phyloP scores from a whole-genome alignment of 257 asterid genomes.

The Leptodermis oblonga region DNA sequence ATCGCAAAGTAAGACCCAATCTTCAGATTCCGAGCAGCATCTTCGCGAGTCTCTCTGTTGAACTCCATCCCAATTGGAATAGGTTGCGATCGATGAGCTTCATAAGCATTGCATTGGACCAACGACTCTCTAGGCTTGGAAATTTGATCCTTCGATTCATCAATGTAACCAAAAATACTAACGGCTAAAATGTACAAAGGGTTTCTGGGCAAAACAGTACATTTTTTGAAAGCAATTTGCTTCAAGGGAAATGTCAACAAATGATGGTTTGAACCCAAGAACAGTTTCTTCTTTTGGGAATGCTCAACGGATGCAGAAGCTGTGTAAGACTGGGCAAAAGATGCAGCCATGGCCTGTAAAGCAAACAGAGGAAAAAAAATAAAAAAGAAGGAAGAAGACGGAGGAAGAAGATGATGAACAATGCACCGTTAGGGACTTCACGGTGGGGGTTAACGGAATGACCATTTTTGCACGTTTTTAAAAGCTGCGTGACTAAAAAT shows the following conservation, averaged over 20 bases:
- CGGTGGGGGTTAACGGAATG: too few relatives aligned
- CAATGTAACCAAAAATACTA: conserved; percentile 32
- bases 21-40: conserved; percentile 55
- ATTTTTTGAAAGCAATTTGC: conserved; percentile 15
- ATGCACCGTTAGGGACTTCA: too few relatives aligned
- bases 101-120: conserved; percentile 62
- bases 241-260: conserved; percentile 17
- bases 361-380: too few relatives aligned
- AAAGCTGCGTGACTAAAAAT: too few relatives aligned
- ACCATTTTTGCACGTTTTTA: too few relatives aligned
- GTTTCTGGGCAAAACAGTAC: conserved; percentile 21
- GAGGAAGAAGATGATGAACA: too few relatives aligned
- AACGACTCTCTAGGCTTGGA: conserved; percentile 17
- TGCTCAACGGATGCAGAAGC: background rate
- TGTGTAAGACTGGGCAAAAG: conserved; percentile 3
- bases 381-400: too few relatives aligned
- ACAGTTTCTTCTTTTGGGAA: too few relatives aligned
- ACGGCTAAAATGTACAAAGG: conserved; percentile 56
- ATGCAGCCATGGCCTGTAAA: conserved; percentile 11
- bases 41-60: conserved; percentile 33
- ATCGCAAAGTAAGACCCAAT: conserved; percentile 74
- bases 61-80: conserved; percentile 52
- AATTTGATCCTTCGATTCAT: conserved; percentile 23
- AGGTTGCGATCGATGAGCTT: conserved; percentile 49
- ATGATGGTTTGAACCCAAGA: conserved; percentile 23